Base-by-base conservation (phyloP, 345 rosid genomes). In the Linum lewisii region DNA sequence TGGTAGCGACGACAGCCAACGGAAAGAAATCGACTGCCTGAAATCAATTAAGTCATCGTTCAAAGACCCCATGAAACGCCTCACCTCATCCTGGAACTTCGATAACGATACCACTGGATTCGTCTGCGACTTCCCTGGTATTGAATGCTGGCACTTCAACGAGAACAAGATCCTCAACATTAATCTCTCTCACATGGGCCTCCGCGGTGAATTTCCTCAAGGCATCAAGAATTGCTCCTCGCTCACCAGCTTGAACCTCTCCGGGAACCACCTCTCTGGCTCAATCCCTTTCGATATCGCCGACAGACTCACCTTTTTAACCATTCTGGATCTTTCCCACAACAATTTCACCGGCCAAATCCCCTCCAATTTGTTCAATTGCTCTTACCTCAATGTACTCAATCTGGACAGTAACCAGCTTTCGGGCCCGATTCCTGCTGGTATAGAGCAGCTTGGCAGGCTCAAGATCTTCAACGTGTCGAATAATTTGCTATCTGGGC, bases 341-440 rank as follows among this genome's bases (percentile, higher is more conserved):
- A 63, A 63, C 34, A 52, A 21, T 22, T 21, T 63, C 49, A 51
- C 45, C 6, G 64, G 64, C 9, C 45, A 61, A 50, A 61, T 61
- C 25, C 64, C 64, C 13, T 1, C 4, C 5, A 21, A 3, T 6
- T 7, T 61, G 3, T 38, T 42, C 9, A 61, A 61, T 20, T 49
- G 44, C n/a, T 25, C 56, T 50, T 61, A 50, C 25, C 45, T 61
- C 2, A 61, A 61, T 25, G 54, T 44, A 14, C 56, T 61, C 8
- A 61, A n/a, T 20, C 57, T 61, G 13, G 21, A 60, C 16, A 14
- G 45, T 8, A 60, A 60, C 36, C 21, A 6, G 36, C 20, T 60
- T 2, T 23, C 56, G 8, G 64, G 64, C 7, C 47, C 11, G 20
- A 61, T 61, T 9, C 64, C 59, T 7, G 18, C 1, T 2, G 23